Percentiles rank a stretch among this genome's conserved stretches.
These are phyloP conservation scores for Exsudoporus frostii DNA, from an alignment of 768 basidiomycete genomes.

Conservation along the genomic window DNA sequence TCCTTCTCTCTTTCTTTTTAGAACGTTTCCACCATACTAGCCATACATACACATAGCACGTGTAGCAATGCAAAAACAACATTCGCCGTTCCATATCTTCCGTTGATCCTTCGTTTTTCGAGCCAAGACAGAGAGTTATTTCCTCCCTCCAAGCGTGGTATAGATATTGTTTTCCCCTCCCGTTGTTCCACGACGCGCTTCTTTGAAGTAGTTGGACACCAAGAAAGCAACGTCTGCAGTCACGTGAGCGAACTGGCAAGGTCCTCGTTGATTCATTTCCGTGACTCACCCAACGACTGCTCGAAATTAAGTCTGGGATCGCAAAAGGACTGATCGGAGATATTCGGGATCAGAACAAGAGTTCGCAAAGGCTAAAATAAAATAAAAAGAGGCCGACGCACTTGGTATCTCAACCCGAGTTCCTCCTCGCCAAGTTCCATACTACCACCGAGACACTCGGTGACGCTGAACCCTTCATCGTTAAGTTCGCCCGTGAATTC, in stretches of 20 bases:
- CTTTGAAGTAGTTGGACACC: conserved; percentile 76
- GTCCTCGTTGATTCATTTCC: not conserved
- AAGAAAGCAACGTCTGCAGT: conserved; percentile 79
- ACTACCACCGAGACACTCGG: conserved; percentile 94
- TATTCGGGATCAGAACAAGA: not conserved
- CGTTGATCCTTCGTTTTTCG: conserved; percentile 4
- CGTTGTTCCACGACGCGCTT: conserved; percentile 46
- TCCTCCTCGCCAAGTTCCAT: conserved; percentile 92
- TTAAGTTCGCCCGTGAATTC: conserved; percentile 92
- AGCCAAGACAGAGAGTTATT: not conserved
- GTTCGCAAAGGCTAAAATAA: not conserved
- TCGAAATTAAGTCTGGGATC: conserved; percentile 94
- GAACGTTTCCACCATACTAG: not conserved
- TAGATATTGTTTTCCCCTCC: conserved; percentile 28
- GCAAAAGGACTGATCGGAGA: conserved; percentile 68
- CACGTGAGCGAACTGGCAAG: not conserved
- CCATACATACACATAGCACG: not conserved
- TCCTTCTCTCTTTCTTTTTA: not conserved
- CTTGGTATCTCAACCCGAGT: conserved; percentile 87
- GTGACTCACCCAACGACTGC: conserved; percentile 80
- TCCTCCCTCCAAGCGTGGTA: conserved; percentile 28
- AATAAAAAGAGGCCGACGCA: conserved; percentile 30
- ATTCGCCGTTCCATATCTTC: conserved; percentile 9
- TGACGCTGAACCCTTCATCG: conserved; percentile 90
- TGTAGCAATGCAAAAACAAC: conserved; percentile 6